Conservation (phyloP, 148 eudicot genomes). For the Silene latifolia region DNA sequence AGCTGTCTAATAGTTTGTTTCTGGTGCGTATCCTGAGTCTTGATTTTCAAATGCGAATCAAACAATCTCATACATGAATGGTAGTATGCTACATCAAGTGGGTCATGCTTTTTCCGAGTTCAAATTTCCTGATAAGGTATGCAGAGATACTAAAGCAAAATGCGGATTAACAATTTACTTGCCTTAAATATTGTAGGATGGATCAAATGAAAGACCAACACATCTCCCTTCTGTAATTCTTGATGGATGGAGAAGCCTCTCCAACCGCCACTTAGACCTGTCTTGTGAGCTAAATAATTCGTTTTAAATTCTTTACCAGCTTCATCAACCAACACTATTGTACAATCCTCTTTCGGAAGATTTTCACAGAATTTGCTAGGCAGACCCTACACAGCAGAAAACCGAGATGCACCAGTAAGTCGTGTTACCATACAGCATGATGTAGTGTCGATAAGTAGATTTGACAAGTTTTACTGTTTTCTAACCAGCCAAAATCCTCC, state of each 20-base stretch:
- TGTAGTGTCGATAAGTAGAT: neutral
- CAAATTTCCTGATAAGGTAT: neutral
- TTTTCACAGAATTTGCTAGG: constrained; percentile 28
- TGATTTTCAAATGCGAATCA: too few relatives aligned
- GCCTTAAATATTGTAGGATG: constrained; percentile 27
- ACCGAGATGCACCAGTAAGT: constrained; percentile 1
- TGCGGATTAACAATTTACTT: neutral
- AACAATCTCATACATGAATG: neutral
- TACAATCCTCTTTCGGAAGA: constrained; percentile 25
- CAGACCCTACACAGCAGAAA: constrained; percentile 30
- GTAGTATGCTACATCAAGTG: too few relatives aligned
- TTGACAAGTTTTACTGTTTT: neutral
- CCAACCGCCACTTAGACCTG: constrained; percentile 42
- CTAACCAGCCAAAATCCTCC: constrained; percentile 2
- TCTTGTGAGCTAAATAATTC: constrained; percentile 27
- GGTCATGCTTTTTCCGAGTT: too few relatives aligned
- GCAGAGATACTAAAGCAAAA: neutral
- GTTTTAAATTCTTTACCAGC: constrained; percentile 18
- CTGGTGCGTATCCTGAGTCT: too few relatives aligned
- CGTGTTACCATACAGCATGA: neutral
- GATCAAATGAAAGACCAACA: constrained; percentile 30
- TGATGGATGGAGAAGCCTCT: constrained; percentile 34
- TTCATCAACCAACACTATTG: constrained; percentile 31
- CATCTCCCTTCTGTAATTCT: constrained; percentile 33
- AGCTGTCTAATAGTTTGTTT: too few relatives aligned